phyloP scores from a whole-genome alignment of 306 rosid species.

The Inga laurina region DNA sequence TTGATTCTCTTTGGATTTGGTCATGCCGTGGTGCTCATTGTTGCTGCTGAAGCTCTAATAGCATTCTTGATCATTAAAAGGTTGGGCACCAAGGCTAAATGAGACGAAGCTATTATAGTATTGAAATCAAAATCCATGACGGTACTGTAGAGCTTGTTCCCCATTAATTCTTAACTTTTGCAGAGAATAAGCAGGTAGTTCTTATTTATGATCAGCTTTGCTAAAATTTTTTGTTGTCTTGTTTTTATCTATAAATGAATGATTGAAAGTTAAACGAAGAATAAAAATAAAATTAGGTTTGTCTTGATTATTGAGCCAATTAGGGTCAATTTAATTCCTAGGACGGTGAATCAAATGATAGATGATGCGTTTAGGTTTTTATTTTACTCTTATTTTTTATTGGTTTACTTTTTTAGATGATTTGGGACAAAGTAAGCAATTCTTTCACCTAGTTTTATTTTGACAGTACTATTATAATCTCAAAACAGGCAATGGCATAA shows the following conservation, averaged over 20 bases:
- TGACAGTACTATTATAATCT: neutral
- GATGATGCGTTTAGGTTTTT: neutral
- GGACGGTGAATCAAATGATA: neutral
- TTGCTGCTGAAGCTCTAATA: conserved; percentile 59
- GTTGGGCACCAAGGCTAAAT: conserved; percentile 43
- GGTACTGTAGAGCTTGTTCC: conserved; percentile 38
- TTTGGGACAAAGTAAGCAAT: neutral
- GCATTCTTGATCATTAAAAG: conserved; percentile 49
- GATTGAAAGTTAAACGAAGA: neutral
- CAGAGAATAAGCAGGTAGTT: conserved; percentile 64
- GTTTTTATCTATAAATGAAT: neutral
- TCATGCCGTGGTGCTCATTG: conserved; percentile 60
- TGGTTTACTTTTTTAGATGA: neutral
- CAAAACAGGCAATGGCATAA: neutral
- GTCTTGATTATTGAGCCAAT: neutral
- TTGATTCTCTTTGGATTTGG: conserved; percentile 63
- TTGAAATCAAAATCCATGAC: conserved; percentile 20
- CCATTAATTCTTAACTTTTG: conserved; percentile 51
- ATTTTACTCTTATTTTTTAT: neutral
- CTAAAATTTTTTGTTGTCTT: neutral
- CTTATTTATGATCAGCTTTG: neutral
- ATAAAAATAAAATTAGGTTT: neutral
- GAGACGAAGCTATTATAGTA: conserved; percentile 36
- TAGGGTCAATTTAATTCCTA: neutral
- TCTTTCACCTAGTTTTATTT: neutral